Percentiles rank a stretch among this genome's conserved stretches.
phyloP scores from a whole-genome alignment of 495 filamentous ascomycete genomes.

The Neurospora sp. region DNA sequence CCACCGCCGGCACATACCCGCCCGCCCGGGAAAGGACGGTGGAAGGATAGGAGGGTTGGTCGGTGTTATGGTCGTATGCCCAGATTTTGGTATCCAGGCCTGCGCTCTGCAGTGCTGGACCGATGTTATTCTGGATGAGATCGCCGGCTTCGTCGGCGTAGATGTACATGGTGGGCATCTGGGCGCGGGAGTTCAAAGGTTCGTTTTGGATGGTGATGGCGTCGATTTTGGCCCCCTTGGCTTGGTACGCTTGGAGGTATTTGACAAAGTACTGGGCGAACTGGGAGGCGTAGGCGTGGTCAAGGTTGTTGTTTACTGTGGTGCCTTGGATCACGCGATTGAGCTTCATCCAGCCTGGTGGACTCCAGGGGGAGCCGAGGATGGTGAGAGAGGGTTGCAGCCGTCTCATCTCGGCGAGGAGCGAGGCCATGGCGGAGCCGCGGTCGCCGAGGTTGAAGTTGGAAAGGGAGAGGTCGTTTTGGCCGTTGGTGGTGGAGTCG shows the following conservation, averaged over 20 bases:
- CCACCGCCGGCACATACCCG: conserved; percentile 36
- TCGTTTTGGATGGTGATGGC: conserved; percentile 51
- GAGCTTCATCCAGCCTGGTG: conserved; percentile 51
- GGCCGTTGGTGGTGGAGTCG: conserved; percentile 24
- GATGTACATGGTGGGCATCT: conserved; percentile 47
- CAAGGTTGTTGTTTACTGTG: conserved; percentile 41
- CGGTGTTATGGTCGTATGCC: conserved; percentile 51
- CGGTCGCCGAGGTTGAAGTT: conserved; percentile 40
- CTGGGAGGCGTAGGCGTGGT: conserved; percentile 35
- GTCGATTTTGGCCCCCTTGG: conserved; percentile 35
- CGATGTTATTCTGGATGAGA: conserved; percentile 39
- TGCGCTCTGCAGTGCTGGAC: conserved; percentile 34
- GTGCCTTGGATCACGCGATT: conserved; percentile 40
- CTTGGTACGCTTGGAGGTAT: conserved; percentile 43
- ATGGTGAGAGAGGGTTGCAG: conserved; percentile 29
- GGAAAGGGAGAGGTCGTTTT: conserved; percentile 28
- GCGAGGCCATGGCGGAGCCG: conserved; percentile 42
- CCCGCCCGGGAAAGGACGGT: conserved; percentile 35
- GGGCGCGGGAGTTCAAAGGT: conserved; percentile 42
- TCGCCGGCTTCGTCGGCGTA: conserved; percentile 37
- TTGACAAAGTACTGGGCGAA: conserved; percentile 48
- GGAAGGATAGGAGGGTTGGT: conserved; percentile 36
- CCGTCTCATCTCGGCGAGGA: conserved; percentile 32
- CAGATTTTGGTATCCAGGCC: conserved; percentile 36
- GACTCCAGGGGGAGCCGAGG: conserved; percentile 43